Evolutionary conservation across 2,329 filamentous ascomycete species (phyloP).

Genomic region (Gnomoniopsis sp.): DNA sequence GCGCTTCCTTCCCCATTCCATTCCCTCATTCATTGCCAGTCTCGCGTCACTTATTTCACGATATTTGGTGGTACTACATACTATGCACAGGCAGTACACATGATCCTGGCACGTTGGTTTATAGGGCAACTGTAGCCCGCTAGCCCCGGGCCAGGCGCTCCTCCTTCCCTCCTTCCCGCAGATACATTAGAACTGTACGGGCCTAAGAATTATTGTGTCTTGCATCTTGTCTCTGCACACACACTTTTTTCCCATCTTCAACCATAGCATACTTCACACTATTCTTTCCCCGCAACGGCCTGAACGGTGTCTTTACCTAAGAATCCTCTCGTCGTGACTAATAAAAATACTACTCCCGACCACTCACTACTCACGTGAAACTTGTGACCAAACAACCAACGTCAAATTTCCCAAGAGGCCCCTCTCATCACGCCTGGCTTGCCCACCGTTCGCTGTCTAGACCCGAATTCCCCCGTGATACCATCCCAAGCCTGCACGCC

Average conservation of each 20-base stretch:
- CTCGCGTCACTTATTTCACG: too few species aligned
- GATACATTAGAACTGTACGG: too few species aligned
- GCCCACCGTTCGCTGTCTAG: background rate
- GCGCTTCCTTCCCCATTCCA: background rate
- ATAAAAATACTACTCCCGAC: conserved; percentile 22
- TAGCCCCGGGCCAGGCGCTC: too few species aligned
- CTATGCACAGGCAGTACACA: too few species aligned
- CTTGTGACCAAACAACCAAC: too few species aligned
- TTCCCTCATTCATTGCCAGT: background rate
- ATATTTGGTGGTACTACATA: too few species aligned
- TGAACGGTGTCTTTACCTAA: conserved; percentile 24
- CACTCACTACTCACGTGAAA: conserved; percentile 12
- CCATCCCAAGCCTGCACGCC: conserved; percentile 1
- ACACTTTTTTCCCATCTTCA: too few species aligned
- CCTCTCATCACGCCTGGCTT: background rate
- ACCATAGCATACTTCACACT: conserved; percentile 2
- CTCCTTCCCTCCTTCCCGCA: too few species aligned
- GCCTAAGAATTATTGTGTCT: too few species aligned
- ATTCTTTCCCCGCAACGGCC: conserved; percentile 1
- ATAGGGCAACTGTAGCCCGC: too few species aligned
- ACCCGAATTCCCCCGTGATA: conserved; percentile 6
- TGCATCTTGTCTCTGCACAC: too few species aligned
- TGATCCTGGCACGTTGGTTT: too few species aligned
- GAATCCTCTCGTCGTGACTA: conserved; percentile 24
- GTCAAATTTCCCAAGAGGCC: conserved; percentile 1